These are phyloP conservation scores for Carex kokanica DNA, from an alignment of 176 grass and related monocot species.

Conservation along the genomic window DNA sequence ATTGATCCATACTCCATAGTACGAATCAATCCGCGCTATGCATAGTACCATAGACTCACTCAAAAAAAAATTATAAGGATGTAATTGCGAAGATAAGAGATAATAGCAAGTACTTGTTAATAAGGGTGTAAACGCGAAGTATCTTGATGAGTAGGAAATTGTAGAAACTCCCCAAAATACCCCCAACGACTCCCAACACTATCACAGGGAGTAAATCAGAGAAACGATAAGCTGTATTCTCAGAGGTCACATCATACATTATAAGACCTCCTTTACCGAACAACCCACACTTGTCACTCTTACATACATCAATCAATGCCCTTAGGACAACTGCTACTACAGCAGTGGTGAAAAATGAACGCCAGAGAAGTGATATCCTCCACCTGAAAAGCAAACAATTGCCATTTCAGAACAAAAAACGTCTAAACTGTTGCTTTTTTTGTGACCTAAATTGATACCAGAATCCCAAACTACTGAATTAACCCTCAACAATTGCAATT, in stretches of 20 bases:
- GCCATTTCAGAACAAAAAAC: background rate
- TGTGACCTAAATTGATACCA: background rate
- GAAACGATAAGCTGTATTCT: slow-evolving; percentile 53
- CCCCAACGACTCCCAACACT: slow-evolving; percentile 69
- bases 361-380: slow-evolving; percentile 91
- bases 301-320: slow-evolving; percentile 81
- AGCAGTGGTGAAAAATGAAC: slow-evolving; percentile 92
- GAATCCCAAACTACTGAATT: background rate
- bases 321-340: slow-evolving; percentile 76
- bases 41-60: too few species aligned
- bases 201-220: slow-evolving; percentile 64
- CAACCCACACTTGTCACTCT: slow-evolving; percentile 73
- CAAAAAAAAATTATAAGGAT: background rate
- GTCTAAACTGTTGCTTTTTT: background rate
- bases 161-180: slow-evolving; percentile 76
- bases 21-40: too few species aligned
- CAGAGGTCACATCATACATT: slow-evolving; percentile 93
- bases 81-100: background rate
- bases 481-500: background rate
- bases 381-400: slow-evolving; percentile 51
- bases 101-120: slow-evolving; percentile 59
- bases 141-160: slow-evolving; percentile 74
- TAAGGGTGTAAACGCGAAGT: slow-evolving; percentile 70
- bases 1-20: too few species aligned
- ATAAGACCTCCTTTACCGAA: slow-evolving; percentile 96